Conservation (phyloP, 2,329 filamentous ascomycete species). For the Ophioceras dolichostomum region DNA sequence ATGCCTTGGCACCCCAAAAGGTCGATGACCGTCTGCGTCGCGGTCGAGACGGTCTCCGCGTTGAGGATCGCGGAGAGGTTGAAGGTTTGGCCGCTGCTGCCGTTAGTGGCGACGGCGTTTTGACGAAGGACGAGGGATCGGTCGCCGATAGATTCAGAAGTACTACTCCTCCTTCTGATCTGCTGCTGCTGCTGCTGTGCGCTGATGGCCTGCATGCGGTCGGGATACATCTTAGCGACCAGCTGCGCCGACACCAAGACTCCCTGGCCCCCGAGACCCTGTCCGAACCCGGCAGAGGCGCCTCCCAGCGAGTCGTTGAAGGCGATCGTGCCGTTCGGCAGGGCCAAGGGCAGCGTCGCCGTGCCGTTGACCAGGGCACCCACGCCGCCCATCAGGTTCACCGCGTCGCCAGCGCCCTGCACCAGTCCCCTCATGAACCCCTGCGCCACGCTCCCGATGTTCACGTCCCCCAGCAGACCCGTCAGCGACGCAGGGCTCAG, state of each 20-base stretch:
- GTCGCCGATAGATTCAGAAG: too few species aligned
- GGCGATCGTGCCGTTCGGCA: constrained; percentile 12
- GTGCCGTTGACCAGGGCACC: constrained; percentile 17
- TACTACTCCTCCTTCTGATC: not conserved
- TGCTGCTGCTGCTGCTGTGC: not conserved
- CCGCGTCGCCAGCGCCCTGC: constrained; percentile 19
- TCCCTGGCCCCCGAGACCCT: constrained; percentile 20
- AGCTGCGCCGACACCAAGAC: constrained; percentile 17
- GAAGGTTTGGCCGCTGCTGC: constrained; percentile 1
- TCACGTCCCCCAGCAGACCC: constrained; percentile 1
- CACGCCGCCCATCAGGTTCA: constrained; percentile 19
- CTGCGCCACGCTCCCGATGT: constrained; percentile 17
- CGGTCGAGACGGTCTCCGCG: constrained; percentile 15
- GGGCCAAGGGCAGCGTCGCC: constrained; percentile 8
- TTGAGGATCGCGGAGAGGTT: constrained; percentile 16
- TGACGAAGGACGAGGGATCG: not conserved
- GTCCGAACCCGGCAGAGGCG: constrained; percentile 20
- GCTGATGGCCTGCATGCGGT: constrained; percentile 2
- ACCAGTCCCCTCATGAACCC: constrained; percentile 22
- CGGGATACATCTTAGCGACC: constrained; percentile 9
- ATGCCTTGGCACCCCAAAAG: constrained; percentile 19
- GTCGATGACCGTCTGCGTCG: constrained; percentile 16
- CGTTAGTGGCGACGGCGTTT: not conserved
- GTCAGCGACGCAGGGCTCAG: not conserved
- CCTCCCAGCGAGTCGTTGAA: constrained; percentile 23